phyloP scores from a whole-genome alignment of 2,329 filamentous ascomycete species.

The Fusarium sp. region DNA sequence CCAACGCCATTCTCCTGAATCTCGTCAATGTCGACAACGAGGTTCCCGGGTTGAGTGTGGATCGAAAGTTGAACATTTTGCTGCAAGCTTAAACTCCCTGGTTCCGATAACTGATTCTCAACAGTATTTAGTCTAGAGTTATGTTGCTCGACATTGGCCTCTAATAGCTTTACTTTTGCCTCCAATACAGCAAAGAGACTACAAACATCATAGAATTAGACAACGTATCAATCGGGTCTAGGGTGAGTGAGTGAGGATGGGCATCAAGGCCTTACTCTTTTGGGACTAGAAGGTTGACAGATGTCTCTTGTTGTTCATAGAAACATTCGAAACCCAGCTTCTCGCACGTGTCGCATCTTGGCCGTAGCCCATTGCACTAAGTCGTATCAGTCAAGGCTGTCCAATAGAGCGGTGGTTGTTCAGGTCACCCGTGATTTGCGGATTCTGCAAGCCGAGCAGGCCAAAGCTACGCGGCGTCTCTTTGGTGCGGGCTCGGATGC shows the following conservation, averaged over 20 bases:
- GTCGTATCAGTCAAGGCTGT: accelerated
- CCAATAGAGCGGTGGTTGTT: neutral
- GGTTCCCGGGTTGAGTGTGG: neutral
- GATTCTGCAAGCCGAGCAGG: slow-evolving; percentile 14
- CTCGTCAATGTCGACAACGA: neutral
- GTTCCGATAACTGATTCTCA: neutral
- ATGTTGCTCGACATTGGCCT: neutral
- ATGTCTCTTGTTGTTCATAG: slow-evolving; percentile 9
- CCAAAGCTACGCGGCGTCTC: slow-evolving; percentile 8
- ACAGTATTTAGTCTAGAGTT: neutral
- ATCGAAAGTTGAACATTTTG: neutral
- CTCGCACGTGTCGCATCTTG: slow-evolving; percentile 14
- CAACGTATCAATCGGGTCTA: neutral
- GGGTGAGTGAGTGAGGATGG: neutral
- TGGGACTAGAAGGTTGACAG: slow-evolving; percentile 12
- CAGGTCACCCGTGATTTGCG: slow-evolving; percentile 9
- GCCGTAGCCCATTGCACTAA: slow-evolving; percentile 7
- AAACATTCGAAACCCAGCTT: slow-evolving; percentile 16
- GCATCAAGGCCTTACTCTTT: too few relatives aligned
- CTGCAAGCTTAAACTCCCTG: neutral
- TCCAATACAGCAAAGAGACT: slow-evolving; percentile 11
- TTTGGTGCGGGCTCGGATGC: slow-evolving; percentile 7
- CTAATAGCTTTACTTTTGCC: slow-evolving; percentile 2
- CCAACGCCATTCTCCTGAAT: accelerated
- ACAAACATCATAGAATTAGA: neutral